Percentiles rank a stretch among this genome's conserved stretches.
Conservation (phyloP, 495 filamentous ascomycete species). For the Talaromyces trachyspermus region DNA sequence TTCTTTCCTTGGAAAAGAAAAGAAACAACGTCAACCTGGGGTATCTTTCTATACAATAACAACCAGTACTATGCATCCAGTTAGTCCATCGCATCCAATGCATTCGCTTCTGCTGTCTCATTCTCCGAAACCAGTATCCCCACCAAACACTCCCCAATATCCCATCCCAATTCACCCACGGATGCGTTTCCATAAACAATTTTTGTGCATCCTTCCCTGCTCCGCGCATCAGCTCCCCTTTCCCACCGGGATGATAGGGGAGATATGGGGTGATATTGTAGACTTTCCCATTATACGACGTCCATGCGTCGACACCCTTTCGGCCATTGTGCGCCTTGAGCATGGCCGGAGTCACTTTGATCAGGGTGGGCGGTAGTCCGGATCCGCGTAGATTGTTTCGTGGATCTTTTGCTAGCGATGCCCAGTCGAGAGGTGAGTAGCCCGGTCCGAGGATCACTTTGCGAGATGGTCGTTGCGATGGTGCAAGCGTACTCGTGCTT, state of each 20-base stretch:
- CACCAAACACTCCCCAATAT: conserved; percentile 81
- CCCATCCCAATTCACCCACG: conserved; percentile 96
- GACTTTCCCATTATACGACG: conserved; percentile 72
- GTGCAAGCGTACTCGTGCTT: conserved; percentile 30
- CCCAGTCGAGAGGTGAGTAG: conserved; percentile 94
- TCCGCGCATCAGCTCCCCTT: conserved; percentile 71
- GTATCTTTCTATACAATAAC: conserved; percentile 5
- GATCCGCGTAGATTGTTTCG: conserved; percentile 58
- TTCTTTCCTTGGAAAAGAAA: no score
- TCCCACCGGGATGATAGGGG: conserved; percentile 87
- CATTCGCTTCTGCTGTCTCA: conserved; percentile 40
- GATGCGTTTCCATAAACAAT: conserved; percentile 87
- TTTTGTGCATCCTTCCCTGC: conserved; percentile 64
- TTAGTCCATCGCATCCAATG: conserved; percentile 69
- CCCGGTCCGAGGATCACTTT: conserved; percentile 77
- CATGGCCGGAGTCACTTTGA: conserved; percentile 70
- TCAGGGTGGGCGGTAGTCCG: conserved; percentile 42
- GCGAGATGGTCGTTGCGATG: conserved; percentile 29
- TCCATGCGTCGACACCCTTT: conserved; percentile 83
- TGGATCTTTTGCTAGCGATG: conserved; percentile 60
- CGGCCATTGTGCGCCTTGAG: conserved; percentile 69
- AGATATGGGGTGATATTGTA: conserved; percentile 91
- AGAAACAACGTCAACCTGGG: neutral
- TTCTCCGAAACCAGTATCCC: conserved; percentile 79
- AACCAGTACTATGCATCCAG: neutral